phyloP scores from a whole-genome alignment of 2,329 filamentous ascomycete species.

The Periconia macrospinosa region DNA sequence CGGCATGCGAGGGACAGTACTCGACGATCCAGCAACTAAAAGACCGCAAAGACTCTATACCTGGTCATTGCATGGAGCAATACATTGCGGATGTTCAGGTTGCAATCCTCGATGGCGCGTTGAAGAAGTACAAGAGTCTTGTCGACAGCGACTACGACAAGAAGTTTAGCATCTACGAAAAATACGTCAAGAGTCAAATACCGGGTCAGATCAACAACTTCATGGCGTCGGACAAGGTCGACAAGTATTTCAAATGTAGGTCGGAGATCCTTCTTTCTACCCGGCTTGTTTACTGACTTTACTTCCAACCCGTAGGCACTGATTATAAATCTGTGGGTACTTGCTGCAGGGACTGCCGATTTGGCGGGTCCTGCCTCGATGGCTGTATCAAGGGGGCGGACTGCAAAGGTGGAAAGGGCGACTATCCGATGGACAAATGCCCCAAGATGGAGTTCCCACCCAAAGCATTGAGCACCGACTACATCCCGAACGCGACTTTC shows the following conservation, averaged over 20 bases:
- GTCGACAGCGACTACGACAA: constrained; percentile 7
- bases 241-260: constrained; percentile 8
- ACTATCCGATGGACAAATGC: constrained; percentile 4
- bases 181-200: constrained; percentile 2
- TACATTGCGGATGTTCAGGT: constrained; percentile 4
- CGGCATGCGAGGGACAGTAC: constrained; percentile 1
- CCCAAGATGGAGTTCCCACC: constrained; percentile 2
- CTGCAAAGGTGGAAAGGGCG: constrained; percentile 2
- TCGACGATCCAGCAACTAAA: constrained; percentile 1
- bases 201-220: constrained; percentile 9
- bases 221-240: constrained; percentile 7
- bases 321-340: not conserved
- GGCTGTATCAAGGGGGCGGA: constrained; percentile 2
- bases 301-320: constrained; percentile 1
- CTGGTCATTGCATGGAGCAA: constrained; percentile 4
- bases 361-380: not conserved
- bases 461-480: not conserved
- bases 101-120: constrained; percentile 3
- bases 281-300: not conserved
- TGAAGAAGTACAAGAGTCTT: constrained; percentile 8
- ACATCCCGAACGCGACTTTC: constrained; percentile 8
- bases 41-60: constrained; percentile 2
- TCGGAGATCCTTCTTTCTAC: not conserved
- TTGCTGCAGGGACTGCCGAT: no score
- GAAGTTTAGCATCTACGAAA: constrained; percentile 7